Percentiles rank a stretch among this genome's conserved stretches.
Evolutionary conservation across 345 rosid species (phyloP).

Genomic region (Salix viminalis): DNA sequence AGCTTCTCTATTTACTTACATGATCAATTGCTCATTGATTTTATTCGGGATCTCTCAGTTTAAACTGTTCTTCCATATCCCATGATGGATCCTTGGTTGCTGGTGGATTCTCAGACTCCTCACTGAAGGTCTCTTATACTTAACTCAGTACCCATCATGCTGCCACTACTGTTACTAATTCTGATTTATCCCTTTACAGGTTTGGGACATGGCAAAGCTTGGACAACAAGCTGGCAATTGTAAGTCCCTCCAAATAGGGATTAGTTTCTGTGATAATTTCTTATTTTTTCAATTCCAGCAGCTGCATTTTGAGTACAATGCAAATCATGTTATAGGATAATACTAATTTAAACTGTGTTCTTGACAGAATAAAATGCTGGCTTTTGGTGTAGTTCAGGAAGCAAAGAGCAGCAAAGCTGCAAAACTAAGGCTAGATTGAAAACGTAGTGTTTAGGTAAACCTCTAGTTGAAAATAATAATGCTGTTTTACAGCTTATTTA

Average conservation of each 20-base stretch:
- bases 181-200: conserved; percentile 42
- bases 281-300: not conserved
- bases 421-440: no score
- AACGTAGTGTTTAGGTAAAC: no score
- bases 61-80: conserved; percentile 86
- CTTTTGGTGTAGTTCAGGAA: not conserved
- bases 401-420: no score
- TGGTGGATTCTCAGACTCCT: conserved; percentile 96
- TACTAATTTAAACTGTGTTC: not conserved
- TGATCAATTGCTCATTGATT: conserved; percentile 13
- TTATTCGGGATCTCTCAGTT: conserved; percentile 32
- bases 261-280: not conserved
- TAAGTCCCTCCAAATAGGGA: conserved; percentile 31
- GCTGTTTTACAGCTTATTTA: no score
- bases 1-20: not conserved
- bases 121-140: conserved; percentile 56
- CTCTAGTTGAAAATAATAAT: no score
- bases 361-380: not conserved
- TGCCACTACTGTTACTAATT: conserved; percentile 18
- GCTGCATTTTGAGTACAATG: not conserved
- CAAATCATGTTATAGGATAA: not conserved
- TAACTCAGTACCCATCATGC: not conserved
- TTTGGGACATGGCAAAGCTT: conserved; percentile 97
- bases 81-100: conserved; percentile 97
- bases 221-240: conserved; percentile 64